These are phyloP conservation scores for Pythium phragmitis DNA, from an alignment of 352 stramenopile genomes.

Conservation along the genomic window DNA sequence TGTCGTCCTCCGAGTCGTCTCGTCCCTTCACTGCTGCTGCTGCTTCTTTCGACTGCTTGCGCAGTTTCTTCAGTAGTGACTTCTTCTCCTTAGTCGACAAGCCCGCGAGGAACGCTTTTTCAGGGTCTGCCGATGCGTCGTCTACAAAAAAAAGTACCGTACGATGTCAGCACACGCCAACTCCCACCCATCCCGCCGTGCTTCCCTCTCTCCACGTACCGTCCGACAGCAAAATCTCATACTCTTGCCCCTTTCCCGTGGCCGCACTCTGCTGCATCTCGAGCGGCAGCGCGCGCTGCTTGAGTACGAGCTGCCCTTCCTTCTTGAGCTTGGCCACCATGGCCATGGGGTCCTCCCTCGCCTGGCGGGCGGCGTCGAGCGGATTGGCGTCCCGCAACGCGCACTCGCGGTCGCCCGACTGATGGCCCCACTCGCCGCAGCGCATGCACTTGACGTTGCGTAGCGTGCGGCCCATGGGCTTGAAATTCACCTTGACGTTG, in stretches of 20 bases:
- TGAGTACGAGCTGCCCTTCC: constrained; percentile 53
- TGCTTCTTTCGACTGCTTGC: constrained; percentile 27
- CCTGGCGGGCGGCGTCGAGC: constrained; percentile 67
- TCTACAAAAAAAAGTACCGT: not conserved
- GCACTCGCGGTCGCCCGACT: constrained; percentile 84
- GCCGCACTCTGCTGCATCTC: constrained; percentile 50
- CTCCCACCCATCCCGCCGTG: not conserved
- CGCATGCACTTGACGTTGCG: constrained; percentile 85
- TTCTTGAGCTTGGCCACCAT: constrained; percentile 57
- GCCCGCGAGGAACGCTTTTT: constrained; percentile 49
- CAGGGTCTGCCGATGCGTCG: constrained; percentile 31
- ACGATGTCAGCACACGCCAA: too few species aligned
- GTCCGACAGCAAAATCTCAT: constrained; percentile 70
- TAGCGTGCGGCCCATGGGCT: constrained; percentile 78
- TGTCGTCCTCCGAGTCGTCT: constrained; percentile 1
- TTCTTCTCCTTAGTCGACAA: constrained; percentile 75
- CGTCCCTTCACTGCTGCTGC: not conserved
- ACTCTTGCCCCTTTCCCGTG: constrained; percentile 32
- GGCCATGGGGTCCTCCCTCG: constrained; percentile 72
- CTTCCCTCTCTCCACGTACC: constrained; percentile 12
- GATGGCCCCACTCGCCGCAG: constrained; percentile 81
- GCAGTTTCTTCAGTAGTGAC: constrained; percentile 53
- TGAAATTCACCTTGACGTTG: constrained; percentile 85
- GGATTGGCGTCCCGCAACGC: constrained; percentile 70
- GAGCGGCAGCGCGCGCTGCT: constrained; percentile 51